Percentiles rank a stretch among this genome's conserved stretches.
These are phyloP conservation scores for Trypethelium eluteriae DNA, from an alignment of 495 filamentous ascomycete genomes.

Conservation along the genomic window DNA sequence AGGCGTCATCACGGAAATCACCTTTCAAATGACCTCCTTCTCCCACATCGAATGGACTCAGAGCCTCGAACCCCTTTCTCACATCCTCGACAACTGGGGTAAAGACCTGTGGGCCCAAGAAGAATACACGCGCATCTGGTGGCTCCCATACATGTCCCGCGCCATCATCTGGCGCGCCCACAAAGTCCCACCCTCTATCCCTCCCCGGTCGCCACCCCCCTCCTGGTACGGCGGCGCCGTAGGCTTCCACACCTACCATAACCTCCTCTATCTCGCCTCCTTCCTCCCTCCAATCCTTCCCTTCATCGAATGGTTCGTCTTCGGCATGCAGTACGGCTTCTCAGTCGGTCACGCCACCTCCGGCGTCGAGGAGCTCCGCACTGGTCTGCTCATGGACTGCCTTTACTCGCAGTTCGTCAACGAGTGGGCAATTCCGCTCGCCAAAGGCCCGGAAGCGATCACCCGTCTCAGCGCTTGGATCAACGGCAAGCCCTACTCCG, in stretches of 20 bases:
- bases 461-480: constrained; percentile 78
- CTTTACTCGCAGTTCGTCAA: constrained; percentile 95
- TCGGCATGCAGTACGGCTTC: constrained; percentile 93
- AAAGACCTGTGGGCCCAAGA: constrained; percentile 68
- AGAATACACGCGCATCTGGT: constrained; percentile 93
- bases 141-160: constrained; percentile 83
- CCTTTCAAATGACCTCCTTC: constrained; percentile 64
- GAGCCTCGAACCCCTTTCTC: constrained; percentile 57
- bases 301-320: constrained; percentile 85
- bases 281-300: constrained; percentile 76
- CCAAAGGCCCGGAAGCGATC: constrained; percentile 82
- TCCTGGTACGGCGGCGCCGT: constrained; percentile 74
- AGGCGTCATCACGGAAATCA: constrained; percentile 83
- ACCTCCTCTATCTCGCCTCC: constrained; percentile 67
- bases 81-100: constrained; percentile 66
- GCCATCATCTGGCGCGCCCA: constrained; percentile 83
- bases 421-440: constrained; percentile 92
- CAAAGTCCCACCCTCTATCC: constrained; percentile 49
- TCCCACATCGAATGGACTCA: constrained; percentile 84
- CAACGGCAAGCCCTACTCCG: constrained; percentile 38
- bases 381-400: constrained; percentile 89
- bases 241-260: constrained; percentile 84
- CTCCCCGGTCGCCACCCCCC: constrained; percentile 40
- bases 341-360: constrained; percentile 53
- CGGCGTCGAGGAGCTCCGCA: constrained; percentile 70